phyloP scores from a whole-genome alignment of 139 green algal genomes.

The Coccomyxa sp. region DNA sequence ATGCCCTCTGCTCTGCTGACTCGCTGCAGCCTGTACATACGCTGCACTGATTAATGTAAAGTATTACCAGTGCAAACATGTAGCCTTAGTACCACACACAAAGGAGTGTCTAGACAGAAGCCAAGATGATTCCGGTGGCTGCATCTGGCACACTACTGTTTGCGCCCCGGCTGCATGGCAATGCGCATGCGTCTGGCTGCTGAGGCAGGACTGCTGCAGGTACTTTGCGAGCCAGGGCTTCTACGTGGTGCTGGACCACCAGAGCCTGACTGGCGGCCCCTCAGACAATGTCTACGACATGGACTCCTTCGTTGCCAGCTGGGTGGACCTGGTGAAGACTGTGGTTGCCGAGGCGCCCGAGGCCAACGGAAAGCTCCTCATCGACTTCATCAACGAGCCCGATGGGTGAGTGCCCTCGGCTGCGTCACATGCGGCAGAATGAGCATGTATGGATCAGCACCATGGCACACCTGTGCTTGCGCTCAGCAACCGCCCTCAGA shows the following conservation, averaged over 20 bases:
- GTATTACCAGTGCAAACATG: no score
- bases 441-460: no score
- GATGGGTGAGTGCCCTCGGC: not conserved
- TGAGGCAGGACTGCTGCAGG: slow-evolving; percentile 17
- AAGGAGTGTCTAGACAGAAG: no score
- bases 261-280: not conserved
- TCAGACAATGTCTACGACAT: not conserved
- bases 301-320: not conserved
- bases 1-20: not conserved
- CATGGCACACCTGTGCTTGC: no score
- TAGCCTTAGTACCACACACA: no score
- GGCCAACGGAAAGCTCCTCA: slow-evolving; percentile 9
- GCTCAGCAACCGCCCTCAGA: not conserved
- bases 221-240: slow-evolving; percentile 38
- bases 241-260: slow-evolving; percentile 46
- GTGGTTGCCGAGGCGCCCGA: not conserved
- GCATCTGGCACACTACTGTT: no score
- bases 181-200: no score
- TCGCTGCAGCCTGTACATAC: not conserved
- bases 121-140: no score
- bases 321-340: slow-evolving; percentile 10
- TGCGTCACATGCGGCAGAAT: no score
- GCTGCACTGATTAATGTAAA: no score
- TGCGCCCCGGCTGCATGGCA: no score
- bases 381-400: slow-evolving; percentile 27